A percentile compares a stretch with the other conserved stretches of the same genome.
Evolutionary conservation across 1,139 yeast genomes (phyloP).

Genomic region (Pichia sp.): DNA sequence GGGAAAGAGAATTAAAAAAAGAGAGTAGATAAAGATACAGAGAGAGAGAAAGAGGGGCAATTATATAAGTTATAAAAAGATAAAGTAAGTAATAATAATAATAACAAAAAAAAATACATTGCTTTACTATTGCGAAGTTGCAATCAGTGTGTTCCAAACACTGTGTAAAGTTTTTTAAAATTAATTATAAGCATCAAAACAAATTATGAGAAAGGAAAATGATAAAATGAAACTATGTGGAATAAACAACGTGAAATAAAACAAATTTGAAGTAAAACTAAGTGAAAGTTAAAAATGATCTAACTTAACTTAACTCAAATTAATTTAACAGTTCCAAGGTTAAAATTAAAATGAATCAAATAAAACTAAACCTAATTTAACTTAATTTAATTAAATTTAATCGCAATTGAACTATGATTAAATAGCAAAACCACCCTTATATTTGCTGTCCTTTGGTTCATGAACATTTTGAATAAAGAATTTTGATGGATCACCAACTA

Average conservation of each 20-base stretch:
- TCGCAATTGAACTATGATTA: neutral
- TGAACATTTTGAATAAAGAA: constrained; percentile 41
- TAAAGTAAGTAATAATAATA: neutral
- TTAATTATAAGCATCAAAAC: neutral
- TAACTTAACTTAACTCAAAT: neutral
- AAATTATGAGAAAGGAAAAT: neutral
- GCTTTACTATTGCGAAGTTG: neutral
- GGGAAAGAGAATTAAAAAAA: neutral
- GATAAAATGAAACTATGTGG: neutral
- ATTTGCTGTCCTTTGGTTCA: constrained; percentile 3
- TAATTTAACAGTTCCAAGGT: neutral
- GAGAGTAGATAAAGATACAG: neutral
- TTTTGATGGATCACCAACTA: constrained; percentile 27
- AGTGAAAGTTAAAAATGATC: too few relatives aligned
- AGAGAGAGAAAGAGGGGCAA: neutral
- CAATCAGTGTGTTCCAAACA: neutral
- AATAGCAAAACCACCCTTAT: neutral
- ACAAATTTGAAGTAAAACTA: neutral
- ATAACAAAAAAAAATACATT: neutral
- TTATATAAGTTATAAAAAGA: neutral
- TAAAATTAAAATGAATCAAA: neutral
- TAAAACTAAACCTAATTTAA: neutral
- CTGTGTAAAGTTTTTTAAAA: neutral
- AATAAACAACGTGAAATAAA: neutral
- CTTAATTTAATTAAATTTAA: neutral